Conservation (phyloP, 306 rosid genomes). For the Pyrus bretschneideri region DNA sequence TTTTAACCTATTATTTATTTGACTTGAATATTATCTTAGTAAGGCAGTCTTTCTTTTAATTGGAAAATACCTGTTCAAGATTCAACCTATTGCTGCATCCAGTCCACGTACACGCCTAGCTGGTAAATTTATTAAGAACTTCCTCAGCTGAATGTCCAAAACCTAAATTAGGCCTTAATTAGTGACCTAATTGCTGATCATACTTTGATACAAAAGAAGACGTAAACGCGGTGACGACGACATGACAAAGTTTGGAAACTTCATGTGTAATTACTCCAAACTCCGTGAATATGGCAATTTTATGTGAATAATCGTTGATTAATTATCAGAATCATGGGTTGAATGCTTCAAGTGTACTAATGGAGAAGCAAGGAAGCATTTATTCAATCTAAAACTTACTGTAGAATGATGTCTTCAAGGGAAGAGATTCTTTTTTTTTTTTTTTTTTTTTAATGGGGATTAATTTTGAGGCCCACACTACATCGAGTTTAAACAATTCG, state of each 20-base stretch:
- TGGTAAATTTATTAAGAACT: neutral
- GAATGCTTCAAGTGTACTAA: no score
- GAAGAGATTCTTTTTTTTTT: no score
- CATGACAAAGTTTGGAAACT: neutral
- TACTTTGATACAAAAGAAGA: neutral
- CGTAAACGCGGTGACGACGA: neutral
- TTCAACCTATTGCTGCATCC: conserved; percentile 1
- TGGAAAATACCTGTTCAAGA: conserved; percentile 7
- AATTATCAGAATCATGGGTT: no score
- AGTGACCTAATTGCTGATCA: conserved; percentile 3
- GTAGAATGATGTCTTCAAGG: no score
- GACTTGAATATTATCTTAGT: neutral
- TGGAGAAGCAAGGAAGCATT: no score
- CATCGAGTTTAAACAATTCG: no score
- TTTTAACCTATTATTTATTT: neutral
- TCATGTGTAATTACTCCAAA: neutral
- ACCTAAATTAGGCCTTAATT: neutral
- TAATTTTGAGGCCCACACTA: no score
- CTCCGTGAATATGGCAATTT: neutral
- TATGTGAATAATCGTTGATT: no score
- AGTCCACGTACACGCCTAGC: neutral
- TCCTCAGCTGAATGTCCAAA: neutral
- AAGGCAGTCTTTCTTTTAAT: neutral
- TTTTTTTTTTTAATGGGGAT: no score
- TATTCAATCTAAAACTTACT: no score